Evolutionary conservation across 805 yeast genomes (phyloP).

Genomic region (Kodamaea fukazawae): DNA sequence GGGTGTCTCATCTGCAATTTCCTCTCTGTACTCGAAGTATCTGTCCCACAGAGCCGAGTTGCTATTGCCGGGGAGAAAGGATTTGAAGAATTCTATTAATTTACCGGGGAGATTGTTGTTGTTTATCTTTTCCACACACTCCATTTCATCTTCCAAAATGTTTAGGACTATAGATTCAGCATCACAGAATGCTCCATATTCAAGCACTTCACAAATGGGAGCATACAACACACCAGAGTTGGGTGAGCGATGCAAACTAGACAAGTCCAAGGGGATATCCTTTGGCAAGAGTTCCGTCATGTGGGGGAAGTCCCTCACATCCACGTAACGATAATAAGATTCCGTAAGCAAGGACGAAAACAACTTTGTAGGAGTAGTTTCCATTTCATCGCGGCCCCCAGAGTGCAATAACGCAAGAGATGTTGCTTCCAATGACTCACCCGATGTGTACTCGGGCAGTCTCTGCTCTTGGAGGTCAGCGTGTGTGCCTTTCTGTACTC

Average conservation of each 20-base stretch:
- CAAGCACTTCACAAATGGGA: conserved; percentile 5
- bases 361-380: too few relatives aligned
- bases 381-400: too few relatives aligned
- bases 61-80: too few relatives aligned
- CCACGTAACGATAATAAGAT: conserved; percentile 10
- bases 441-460: too few relatives aligned
- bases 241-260: too few relatives aligned
- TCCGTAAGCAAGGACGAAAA: conserved; percentile 13
- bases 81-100: too few relatives aligned
- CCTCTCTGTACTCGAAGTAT: neutral
- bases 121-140: conserved; percentile 8
- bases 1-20: neutral
- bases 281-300: conserved; percentile 12
- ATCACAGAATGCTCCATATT: conserved; percentile 16
- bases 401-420: too few relatives aligned
- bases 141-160: conserved; percentile 17
- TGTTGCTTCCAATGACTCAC: too few relatives aligned
- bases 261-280: conserved; percentile 9
- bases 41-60: conserved; percentile 17
- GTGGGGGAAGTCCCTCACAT: conserved; percentile 11
- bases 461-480: too few relatives aligned
- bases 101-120: neutral
- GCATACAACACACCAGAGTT: too few relatives aligned
- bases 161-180: conserved; percentile 16
- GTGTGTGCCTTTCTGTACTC: too few relatives aligned